Conservation (phyloP, 306 rosid genomes). For the Dalbergia cultrata region DNA sequence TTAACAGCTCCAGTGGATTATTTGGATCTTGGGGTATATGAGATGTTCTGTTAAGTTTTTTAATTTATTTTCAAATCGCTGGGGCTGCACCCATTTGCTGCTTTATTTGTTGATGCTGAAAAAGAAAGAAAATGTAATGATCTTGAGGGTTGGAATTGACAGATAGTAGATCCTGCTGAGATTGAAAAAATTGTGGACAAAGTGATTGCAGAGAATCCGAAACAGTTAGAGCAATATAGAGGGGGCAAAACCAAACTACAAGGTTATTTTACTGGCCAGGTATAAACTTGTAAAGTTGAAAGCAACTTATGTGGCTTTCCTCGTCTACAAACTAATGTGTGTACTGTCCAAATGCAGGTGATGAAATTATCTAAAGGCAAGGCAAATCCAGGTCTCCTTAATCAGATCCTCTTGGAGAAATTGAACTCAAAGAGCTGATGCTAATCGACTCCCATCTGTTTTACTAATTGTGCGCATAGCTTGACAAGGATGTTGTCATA, state of each 20-base stretch:
- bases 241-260: conserved; percentile 88
- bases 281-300: conserved; percentile 47
- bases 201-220: conserved; percentile 86
- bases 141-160: conserved; percentile 48
- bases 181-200: conserved; percentile 84
- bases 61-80: neutral
- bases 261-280: conserved; percentile 96
- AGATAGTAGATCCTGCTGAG: conserved; percentile 86
- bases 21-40: conserved; percentile 24
- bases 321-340: conserved; percentile 2
- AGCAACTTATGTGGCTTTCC: neutral
- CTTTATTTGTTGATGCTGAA: conserved; percentile 19
- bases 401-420: conserved; percentile 86
- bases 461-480: conserved; percentile 13
- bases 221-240: conserved; percentile 86
- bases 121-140: conserved; percentile 19
- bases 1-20: neutral
- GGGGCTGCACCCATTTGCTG: conserved; percentile 8
- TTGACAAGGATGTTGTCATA: neutral
- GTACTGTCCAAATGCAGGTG: conserved; percentile 52
- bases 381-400: conserved; percentile 89
- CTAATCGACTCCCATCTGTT: conserved; percentile 6
- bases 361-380: conserved; percentile 96
- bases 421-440: conserved; percentile 76
- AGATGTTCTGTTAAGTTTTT: conserved; percentile 4